Conservation (phyloP, 2,329 filamentous ascomycete species). For the Rhinocladiella similis region DNA sequence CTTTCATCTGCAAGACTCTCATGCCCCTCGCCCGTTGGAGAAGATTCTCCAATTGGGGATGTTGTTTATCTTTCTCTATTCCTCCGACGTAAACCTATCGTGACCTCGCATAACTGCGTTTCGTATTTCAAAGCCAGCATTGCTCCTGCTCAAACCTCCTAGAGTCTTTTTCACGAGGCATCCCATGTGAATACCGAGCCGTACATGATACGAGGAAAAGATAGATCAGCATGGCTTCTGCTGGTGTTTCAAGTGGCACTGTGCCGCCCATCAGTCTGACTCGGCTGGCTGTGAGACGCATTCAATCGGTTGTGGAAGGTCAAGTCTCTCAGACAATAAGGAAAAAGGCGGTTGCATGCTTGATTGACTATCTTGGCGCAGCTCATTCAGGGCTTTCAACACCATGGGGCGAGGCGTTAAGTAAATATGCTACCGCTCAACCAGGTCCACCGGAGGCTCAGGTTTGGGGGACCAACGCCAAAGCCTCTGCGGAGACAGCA, state of each 20-base stretch:
- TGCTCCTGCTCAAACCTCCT: no score
- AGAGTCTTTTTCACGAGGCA: no score
- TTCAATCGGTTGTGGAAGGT: slow-evolving; percentile 1
- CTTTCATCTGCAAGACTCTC: no score
- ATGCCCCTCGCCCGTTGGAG: no score
- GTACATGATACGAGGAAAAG: no score
- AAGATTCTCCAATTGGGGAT: no score
- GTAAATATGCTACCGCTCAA: neutral
- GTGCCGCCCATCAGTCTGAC: slow-evolving; percentile 12
- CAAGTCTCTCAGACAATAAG: neutral
- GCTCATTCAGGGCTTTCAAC: slow-evolving; percentile 3
- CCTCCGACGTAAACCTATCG: no score
- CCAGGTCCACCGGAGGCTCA: neutral
- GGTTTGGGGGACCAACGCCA: neutral
- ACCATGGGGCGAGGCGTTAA: neutral
- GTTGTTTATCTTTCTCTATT: no score
- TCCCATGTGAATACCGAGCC: no score
- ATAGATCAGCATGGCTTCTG: neutral
- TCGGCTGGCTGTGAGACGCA: slow-evolving; percentile 4
- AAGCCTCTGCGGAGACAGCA: slow-evolving; percentile 10
- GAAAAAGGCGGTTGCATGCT: slow-evolving; percentile 8
- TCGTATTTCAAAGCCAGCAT: no score
- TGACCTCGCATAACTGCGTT: no score
- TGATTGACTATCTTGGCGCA: slow-evolving; percentile 9
- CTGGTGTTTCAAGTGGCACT: neutral